Evolutionary conservation across 176 grass and related monocot species (phyloP).

Genomic region (Stipa capillata): DNA sequence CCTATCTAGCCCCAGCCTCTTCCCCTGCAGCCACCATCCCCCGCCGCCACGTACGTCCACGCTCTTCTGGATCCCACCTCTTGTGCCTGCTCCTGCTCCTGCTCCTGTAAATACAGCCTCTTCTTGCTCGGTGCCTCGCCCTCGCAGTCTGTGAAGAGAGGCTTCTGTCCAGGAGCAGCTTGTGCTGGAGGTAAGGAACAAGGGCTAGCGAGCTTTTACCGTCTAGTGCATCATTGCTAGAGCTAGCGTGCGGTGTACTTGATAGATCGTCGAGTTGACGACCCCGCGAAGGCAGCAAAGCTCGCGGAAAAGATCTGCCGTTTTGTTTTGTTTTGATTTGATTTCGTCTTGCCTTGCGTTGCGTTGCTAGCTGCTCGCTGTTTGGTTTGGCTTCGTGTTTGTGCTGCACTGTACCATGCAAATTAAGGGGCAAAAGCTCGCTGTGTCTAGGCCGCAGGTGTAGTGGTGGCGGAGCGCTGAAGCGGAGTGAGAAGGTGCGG

Average conservation of each 20-base stretch:
- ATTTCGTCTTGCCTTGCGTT: neutral
- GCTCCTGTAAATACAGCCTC: too few species aligned
- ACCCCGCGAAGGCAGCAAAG: neutral
- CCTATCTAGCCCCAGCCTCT: neutral
- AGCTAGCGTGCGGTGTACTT: neutral
- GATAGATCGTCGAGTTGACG: constrained; percentile 11
- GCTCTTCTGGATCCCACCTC: constrained; percentile 7
- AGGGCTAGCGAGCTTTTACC: too few species aligned
- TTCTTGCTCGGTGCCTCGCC: too few species aligned
- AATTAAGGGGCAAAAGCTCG: neutral
- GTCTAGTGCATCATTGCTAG: constrained; percentile 5
- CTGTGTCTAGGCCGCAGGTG: neutral
- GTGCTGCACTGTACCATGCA: constrained; percentile 28
- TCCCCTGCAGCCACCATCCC: too few species aligned
- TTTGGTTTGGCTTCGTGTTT: neutral
- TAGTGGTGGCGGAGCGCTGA: neutral
- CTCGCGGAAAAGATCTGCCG: neutral
- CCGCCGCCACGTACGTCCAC: too few species aligned
- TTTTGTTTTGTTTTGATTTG: neutral
- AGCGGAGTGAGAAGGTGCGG: neutral
- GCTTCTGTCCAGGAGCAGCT: constrained; percentile 17
- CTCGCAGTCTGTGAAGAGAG: too few species aligned
- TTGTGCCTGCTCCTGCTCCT: too few species aligned
- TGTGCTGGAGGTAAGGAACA: constrained; percentile 39
- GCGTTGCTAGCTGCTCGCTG: neutral